Evolutionary conservation across 1,139 yeast genomes (phyloP), one percentile per base, ranked within the genome.

Genomic region (Blastobotrys petasosporus): DNA sequence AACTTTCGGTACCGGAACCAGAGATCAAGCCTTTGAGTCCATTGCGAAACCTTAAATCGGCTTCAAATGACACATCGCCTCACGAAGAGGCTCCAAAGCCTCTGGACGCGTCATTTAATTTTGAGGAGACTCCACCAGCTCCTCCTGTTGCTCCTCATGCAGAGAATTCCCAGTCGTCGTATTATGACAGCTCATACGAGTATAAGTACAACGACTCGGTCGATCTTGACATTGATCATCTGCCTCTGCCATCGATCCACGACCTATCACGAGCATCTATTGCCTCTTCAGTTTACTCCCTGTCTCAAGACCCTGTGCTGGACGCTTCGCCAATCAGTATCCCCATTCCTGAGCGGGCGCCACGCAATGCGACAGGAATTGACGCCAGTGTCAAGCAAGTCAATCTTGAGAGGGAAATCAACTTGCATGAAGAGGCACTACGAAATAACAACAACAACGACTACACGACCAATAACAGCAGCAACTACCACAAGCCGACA

Each of bases 201-300:
- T 32, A 38, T 23, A 25, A 15, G 32, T 38, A 38, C 34, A 15
- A 12, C n/a, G 41, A 32, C 10, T 15, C 38, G 3, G 34, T 33
- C 2, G 34, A 20, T n/a, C n/a, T 38, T 29, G 41, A 25, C 17
- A 31, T 15, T n/a, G 12, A 29, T 25, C 36, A 33, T 4, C 17
- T 35, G n/a, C 41, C 41, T 10, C 41, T 32, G 11, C 41, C 41
- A 12, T 16, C 31, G 12, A 29, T 33, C 12, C 29, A 38, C 3
- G 30, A 39, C 7, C 25, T 35, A 8, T 30, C 36, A 11, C 41
- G 32, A 11, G 34, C 41, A 4, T 52, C 55, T 1, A 15, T 46
- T 2, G 52, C 56, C 3, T 54, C 58, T 15, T 53, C 57, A 6
- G 47, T 52, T 16, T 54, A 54, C 39, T 49, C 55, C 3, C 37